Base-by-base conservation (phyloP, 2,329 filamentous ascomycete species). In the Sodiomyces alkalinus region DNA sequence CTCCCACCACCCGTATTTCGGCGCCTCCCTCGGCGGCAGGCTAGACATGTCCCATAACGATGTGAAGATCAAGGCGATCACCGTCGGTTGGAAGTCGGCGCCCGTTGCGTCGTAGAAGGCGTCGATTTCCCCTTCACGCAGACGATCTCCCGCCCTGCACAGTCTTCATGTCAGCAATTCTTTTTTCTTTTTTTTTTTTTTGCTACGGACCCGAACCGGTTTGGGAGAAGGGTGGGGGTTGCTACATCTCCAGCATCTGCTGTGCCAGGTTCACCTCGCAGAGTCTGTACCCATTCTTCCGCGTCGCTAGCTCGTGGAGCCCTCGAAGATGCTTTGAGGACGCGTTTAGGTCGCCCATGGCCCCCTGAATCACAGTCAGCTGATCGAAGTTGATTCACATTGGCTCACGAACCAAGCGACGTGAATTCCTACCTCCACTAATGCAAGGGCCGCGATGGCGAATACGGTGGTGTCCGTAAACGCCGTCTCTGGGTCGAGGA, bases 381-480 rank as follows among this genome's bases (percentile, higher is more conserved):
- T 20, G 12, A 30, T 27, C 24, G 9, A 7, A 18, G 18, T 11
- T 14, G 14, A 12, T 17, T 28, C 21, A 26, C 17, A 25, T 22
- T 32, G 32, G 22, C 5, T 10, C 6, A 4, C 13, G 23, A 5
- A 8, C 14, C 12, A 25, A 25, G 23, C 23, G n/a, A n/a, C n/a
- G n/a, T n/a, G n/a, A n/a, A n/a, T n/a, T 17, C 37, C 26, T 46
- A 60, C 57, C 48, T 61, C 58, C 26, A 57, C 52, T 17, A 61
- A 40, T 23, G 56, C 55, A 13, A 61, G 48, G 20, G 51, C 55
- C 18, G 56, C 55, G 20, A 61, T 55, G 2, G 56, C 55, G 30
- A 58, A 42, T 39, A 60, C 54, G 2, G 55, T 54, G 19, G 54
- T 52, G 28, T 58, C 56, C 31, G 50, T 53, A 22, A 52, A 45